Evolutionary conservation across 768 basidiomycete species (phyloP).

Genomic region (Punctularia strigosozonata): DNA sequence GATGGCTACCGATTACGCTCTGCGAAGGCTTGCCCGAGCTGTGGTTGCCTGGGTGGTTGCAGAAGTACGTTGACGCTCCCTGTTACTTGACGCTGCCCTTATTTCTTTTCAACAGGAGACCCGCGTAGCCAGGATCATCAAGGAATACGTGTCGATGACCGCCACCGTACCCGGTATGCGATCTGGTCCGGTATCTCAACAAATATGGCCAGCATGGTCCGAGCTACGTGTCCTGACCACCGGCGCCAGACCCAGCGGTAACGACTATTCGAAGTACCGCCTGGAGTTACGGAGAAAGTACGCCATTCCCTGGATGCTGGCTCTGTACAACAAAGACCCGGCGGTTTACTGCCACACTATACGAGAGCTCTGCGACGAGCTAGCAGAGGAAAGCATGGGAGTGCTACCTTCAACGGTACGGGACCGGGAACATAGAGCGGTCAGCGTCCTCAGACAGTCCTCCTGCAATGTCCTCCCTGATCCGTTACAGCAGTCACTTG

Average conservation of each 20-base stretch:
- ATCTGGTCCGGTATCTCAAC: slow-evolving; percentile 23
- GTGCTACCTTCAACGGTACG: too few species aligned
- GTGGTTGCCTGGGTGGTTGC: slow-evolving; percentile 62
- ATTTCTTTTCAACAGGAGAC: slow-evolving; percentile 41
- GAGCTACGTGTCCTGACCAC: too few species aligned
- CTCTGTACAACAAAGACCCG: slow-evolving; percentile 52
- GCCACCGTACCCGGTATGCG: slow-evolving; percentile 55
- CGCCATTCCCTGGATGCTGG: slow-evolving; percentile 55
- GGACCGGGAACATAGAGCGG: too few species aligned
- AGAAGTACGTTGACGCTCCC: slow-evolving; percentile 35
- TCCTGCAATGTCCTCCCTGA: too few species aligned
- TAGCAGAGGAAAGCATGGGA: slow-evolving; percentile 29
- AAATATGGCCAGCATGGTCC: slow-evolving; percentile 45
- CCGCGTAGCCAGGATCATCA: slow-evolving; percentile 52
- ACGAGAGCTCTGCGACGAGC: slow-evolving; percentile 41
- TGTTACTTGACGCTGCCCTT: background rate
- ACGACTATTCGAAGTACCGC: slow-evolving; percentile 57
- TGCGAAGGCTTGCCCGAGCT: slow-evolving; percentile 44
- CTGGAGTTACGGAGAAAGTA: slow-evolving; percentile 42
- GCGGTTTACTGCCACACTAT: slow-evolving; percentile 37
- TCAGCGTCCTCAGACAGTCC: too few species aligned
- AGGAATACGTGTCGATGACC: slow-evolving; percentile 52
- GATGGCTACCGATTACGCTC: slow-evolving; percentile 59
- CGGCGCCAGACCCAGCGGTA: too few species aligned
- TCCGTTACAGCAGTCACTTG: too few species aligned